Evolutionary conservation across 495 filamentous ascomycete species (phyloP).

Genomic region (Penicillium longicatenatum): DNA sequence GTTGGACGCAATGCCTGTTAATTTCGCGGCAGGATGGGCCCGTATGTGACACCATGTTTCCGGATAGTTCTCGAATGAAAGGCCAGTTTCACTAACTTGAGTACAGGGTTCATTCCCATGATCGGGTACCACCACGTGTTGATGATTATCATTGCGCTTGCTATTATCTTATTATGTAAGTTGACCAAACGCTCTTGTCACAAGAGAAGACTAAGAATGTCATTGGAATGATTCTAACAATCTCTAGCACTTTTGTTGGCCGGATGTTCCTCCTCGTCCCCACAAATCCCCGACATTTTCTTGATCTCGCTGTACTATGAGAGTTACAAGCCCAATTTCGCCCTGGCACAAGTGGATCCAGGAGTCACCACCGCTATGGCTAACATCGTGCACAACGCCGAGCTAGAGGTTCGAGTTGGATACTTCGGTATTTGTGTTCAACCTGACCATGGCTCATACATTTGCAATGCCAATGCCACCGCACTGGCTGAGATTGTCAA

Average conservation of each 20-base stretch:
- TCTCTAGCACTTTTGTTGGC: slow-evolving; percentile 62
- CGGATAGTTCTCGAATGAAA: background rate
- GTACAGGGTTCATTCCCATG: slow-evolving; percentile 82
- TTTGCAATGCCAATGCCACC: slow-evolving; percentile 69
- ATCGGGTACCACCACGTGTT: slow-evolving; percentile 98
- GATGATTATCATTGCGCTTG: slow-evolving; percentile 93
- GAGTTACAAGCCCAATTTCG: slow-evolving; percentile 60
- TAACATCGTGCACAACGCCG: slow-evolving; percentile 64
- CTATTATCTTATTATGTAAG: slow-evolving; percentile 95
- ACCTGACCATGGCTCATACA: slow-evolving; percentile 60
- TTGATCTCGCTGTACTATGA: slow-evolving; percentile 72
- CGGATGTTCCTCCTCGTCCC: slow-evolving; percentile 70
- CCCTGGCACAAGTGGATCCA: slow-evolving; percentile 79
- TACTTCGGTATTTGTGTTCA: slow-evolving; percentile 73
- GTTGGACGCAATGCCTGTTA: slow-evolving; percentile 32
- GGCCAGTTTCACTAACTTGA: slow-evolving; percentile 12
- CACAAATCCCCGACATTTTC: slow-evolving; percentile 68
- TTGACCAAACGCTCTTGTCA: slow-evolving; percentile 9
- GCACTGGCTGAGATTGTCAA: slow-evolving; percentile 62
- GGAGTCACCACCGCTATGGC: slow-evolving; percentile 69
- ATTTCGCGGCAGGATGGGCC: slow-evolving; percentile 30
- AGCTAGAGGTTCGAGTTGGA: slow-evolving; percentile 68
- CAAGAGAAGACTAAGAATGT: background rate
- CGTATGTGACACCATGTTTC: slow-evolving; percentile 29
- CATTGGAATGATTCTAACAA: slow-evolving; percentile 28